Conservation (phyloP, 202 grass and related monocot genomes). For the Digitaria exilis region DNA sequence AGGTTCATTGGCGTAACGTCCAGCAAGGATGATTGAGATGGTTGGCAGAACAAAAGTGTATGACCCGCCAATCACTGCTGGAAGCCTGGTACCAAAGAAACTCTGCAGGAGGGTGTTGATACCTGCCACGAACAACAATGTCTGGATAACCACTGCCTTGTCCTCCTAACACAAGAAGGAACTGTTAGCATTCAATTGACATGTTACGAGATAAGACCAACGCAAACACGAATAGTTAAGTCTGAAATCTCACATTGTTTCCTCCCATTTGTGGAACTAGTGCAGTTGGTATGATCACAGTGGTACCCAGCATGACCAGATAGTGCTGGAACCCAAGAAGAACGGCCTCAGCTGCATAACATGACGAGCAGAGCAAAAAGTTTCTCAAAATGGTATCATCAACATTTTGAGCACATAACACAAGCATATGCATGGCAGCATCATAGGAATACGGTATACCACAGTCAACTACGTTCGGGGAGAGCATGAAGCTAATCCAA, state of each 20-base stretch:
- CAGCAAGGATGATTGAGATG: slow-evolving; percentile 92
- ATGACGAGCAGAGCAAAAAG: background rate
- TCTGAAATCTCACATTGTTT: slow-evolving; percentile 75
- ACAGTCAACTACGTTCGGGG: background rate
- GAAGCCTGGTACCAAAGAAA: slow-evolving; percentile 88
- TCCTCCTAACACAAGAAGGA: slow-evolving; percentile 67
- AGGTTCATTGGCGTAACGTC: slow-evolving; percentile 77
- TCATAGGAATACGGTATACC: background rate
- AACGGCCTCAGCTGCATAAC: slow-evolving; percentile 91
- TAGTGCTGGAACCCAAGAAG: slow-evolving; percentile 99
- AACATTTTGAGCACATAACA: background rate
- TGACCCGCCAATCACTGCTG: slow-evolving; percentile 89
- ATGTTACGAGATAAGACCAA: background rate
- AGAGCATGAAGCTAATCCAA: background rate
- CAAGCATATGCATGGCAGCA: background rate
- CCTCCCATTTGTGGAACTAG: slow-evolving; percentile 99
- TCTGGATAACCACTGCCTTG: slow-evolving; percentile 93
- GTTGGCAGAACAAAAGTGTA: slow-evolving; percentile 96
- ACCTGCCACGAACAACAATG: slow-evolving; percentile 87
- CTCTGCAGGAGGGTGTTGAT: slow-evolving; percentile 96
- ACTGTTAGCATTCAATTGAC: background rate
- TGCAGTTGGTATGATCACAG: slow-evolving; percentile 97
- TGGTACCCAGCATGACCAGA: slow-evolving; percentile 96
- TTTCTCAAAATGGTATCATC: background rate
- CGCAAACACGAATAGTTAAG: background rate